Evolutionary conservation across 345 rosid species (phyloP).

Genomic region (Chamaenerion angustifolium): DNA sequence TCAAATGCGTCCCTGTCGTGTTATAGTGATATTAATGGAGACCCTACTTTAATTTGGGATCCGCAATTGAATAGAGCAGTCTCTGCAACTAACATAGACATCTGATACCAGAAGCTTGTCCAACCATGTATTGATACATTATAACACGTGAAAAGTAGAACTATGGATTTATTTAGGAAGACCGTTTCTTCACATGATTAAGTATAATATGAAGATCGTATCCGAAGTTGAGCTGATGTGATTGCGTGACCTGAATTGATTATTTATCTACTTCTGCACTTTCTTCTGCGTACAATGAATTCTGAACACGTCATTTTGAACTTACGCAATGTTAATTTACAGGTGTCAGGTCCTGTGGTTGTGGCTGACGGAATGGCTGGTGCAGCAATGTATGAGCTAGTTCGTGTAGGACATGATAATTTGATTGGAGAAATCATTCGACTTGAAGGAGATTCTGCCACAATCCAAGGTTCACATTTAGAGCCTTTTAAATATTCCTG

Average conservation of each 20-base stretch:
- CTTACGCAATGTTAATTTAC: no score
- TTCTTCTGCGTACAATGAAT: no score
- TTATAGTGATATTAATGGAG: not conserved
- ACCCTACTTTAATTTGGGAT: not conserved
- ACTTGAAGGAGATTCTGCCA: constrained; percentile 97
- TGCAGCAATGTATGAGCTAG: constrained; percentile 99
- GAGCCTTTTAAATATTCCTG: no score
- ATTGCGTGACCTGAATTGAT: no score
- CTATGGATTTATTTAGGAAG: no score
- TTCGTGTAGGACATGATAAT: constrained; percentile 96
- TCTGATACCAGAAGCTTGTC: not conserved
- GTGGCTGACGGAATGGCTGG: constrained; percentile 99
- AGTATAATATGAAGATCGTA: no score
- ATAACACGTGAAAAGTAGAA: no score
- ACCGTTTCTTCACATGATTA: no score
- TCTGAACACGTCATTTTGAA: no score
- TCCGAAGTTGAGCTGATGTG: no score
- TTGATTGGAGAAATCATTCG: constrained; percentile 96
- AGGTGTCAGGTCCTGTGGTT: constrained; percentile 94
- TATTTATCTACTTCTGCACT: no score
- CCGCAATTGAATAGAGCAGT: not conserved
- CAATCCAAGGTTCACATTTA: constrained; percentile 63
- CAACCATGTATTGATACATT: no score
- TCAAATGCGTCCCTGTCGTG: not conserved
- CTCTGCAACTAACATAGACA: not conserved